Percentiles rank a stretch among this genome's conserved stretches.
These are phyloP conservation scores for Nematocida parisii DNA, from an alignment of 371 early-diverging fungal genomes.

Conservation along the genomic window DNA sequence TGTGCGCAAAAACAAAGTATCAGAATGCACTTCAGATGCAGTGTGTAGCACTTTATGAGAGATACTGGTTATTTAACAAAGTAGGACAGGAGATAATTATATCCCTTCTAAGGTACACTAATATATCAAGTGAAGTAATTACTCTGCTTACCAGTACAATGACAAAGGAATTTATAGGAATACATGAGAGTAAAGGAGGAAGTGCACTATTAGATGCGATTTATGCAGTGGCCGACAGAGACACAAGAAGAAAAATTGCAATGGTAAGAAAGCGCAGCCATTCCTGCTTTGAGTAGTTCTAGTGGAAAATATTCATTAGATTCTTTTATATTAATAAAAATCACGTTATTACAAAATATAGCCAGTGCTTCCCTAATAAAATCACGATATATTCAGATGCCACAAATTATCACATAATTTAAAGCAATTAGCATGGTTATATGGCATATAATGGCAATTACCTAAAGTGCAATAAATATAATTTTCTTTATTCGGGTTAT, in stretches of 20 bases:
- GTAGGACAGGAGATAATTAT: slow-evolving; percentile 44
- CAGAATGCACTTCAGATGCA: slow-evolving; percentile 32
- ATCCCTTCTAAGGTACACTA: slow-evolving; percentile 1
- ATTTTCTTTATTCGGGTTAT: neutral
- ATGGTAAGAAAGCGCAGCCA: neutral
- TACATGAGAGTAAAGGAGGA: slow-evolving; percentile 33
- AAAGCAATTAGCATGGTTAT: neutral
- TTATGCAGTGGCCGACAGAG: neutral
- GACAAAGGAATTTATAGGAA: slow-evolving; percentile 40
- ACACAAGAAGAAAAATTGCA: neutral
- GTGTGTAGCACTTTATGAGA: slow-evolving; percentile 42
- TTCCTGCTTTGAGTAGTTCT: neutral
- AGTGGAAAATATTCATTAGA: neutral
- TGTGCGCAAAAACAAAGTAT: slow-evolving; percentile 24
- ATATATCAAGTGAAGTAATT: neutral
- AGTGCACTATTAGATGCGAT: slow-evolving; percentile 21
- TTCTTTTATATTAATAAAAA: neutral
- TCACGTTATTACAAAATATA: neutral
- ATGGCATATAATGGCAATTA: neutral
- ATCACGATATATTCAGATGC: neutral
- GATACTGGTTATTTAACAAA: slow-evolving; percentile 48
- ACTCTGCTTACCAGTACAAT: slow-evolving; percentile 25
- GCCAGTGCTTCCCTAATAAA: neutral
- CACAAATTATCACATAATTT: neutral
- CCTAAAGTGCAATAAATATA: neutral